Percentiles rank a stretch among this genome's conserved stretches.
Evolutionary conservation across 2,329 filamentous ascomycete genomes (phyloP).

Genomic region (Juglanconis sp.): DNA sequence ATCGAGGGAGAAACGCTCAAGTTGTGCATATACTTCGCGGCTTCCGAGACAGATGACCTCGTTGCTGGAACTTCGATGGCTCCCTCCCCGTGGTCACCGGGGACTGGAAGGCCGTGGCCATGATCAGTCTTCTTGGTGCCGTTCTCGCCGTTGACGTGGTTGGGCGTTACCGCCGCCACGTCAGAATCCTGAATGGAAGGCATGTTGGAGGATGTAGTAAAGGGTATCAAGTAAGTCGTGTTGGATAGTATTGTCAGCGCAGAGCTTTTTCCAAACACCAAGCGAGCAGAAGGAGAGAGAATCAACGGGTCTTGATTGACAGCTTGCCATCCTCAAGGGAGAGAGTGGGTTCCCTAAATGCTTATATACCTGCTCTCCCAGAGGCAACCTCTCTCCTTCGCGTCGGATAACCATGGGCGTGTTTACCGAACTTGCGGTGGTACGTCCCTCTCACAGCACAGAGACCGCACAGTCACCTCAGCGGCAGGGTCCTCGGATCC

Average conservation of each 20-base stretch:
- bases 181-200: slow-evolving; percentile 6
- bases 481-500: not conserved
- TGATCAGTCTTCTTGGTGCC: slow-evolving; percentile 25
- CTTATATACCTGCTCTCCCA: slow-evolving; percentile 13
- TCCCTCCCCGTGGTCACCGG: slow-evolving; percentile 42
- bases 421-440: not conserved
- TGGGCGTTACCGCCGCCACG: not conserved
- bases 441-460: not conserved
- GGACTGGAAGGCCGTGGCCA: slow-evolving; percentile 34
- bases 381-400: not conserved
- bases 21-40: slow-evolving; percentile 68
- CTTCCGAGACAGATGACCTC: slow-evolving; percentile 66
- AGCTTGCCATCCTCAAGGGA: not conserved
- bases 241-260: not conserved
- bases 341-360: slow-evolving; percentile 13
- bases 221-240: slow-evolving; percentile 8
- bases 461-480: not conserved
- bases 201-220: slow-evolving; percentile 9
- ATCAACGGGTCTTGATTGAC: not conserved
- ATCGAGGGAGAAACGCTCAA: slow-evolving; percentile 65
- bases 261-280: slow-evolving; percentile 10
- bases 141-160: slow-evolving; percentile 3
- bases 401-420: not conserved
- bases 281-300: not conserved
- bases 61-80: slow-evolving; percentile 69